Percentiles rank a stretch among this genome's conserved stretches.
phyloP scores from a whole-genome alignment of 495 filamentous ascomycete genomes.

The Haplographium delicatum region DNA sequence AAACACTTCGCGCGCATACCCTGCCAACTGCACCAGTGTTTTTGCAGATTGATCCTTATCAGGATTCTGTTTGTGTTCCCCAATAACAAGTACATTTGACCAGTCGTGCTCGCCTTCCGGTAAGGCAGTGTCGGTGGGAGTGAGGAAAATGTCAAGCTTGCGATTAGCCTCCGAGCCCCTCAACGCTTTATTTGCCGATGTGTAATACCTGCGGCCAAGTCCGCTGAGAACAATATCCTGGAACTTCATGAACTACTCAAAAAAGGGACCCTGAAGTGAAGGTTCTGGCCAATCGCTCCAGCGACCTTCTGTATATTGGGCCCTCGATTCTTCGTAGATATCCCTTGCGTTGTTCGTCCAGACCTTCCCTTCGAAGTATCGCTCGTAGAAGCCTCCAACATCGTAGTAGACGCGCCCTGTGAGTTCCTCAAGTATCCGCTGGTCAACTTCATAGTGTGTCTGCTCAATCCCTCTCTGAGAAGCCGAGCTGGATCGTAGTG shows the following conservation, averaged over 20 bases:
- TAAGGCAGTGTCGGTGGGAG: constrained; percentile 18
- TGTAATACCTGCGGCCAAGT: constrained; percentile 24
- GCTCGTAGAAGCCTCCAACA: constrained; percentile 24
- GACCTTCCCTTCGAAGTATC: constrained; percentile 24
- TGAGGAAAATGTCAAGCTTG: constrained; percentile 26
- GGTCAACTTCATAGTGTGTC: constrained; percentile 28
- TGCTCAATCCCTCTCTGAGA: constrained; percentile 27
- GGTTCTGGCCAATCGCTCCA: constrained; percentile 24
- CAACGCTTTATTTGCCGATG: constrained; percentile 27
- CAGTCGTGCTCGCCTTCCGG: constrained; percentile 18
- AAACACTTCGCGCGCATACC: constrained; percentile 23
- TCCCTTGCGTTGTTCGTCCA: constrained; percentile 24
- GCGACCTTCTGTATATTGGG: constrained; percentile 21
- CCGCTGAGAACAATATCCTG: constrained; percentile 24
- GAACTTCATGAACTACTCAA: constrained; percentile 26
- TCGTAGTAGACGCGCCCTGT: constrained; percentile 26
- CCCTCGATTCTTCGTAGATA: constrained; percentile 23
- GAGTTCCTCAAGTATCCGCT: constrained; percentile 29
- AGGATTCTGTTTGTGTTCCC: constrained; percentile 29
- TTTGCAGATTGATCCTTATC: constrained; percentile 15
- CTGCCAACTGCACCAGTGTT: constrained; percentile 23
- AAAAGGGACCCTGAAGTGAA: constrained; percentile 19
- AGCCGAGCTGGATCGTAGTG: constrained; percentile 26
- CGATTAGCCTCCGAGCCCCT: constrained; percentile 25
- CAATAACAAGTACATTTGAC: constrained; percentile 26